These are phyloP conservation scores for Xylaria sp. DNA, from an alignment of 2,329 filamentous ascomycete species.

Conservation along the genomic window DNA sequence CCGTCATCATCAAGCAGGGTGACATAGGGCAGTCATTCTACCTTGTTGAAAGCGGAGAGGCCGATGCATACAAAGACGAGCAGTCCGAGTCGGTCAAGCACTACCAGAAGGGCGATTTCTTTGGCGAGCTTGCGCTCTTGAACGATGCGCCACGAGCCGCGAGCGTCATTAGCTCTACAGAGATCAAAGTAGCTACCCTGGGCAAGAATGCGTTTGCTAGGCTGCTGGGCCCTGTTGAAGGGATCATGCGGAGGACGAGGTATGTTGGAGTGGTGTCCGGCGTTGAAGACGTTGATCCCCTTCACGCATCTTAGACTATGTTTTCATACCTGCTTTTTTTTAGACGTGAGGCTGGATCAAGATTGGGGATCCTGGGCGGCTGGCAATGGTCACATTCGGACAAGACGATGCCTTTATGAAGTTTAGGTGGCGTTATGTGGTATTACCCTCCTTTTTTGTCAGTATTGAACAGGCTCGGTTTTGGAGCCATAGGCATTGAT, in stretches of 20 bases:
- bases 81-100: slow-evolving; percentile 76
- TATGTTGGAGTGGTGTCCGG: slow-evolving; percentile 70
- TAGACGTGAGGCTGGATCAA: slow-evolving; percentile 34
- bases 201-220: slow-evolving; percentile 96
- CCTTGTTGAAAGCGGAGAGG: slow-evolving; percentile 87
- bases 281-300: slow-evolving; percentile 75
- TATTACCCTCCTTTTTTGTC: slow-evolving; percentile 43
- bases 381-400: slow-evolving; percentile 29
- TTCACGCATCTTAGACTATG: slow-evolving; percentile 55
- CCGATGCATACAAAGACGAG: slow-evolving; percentile 85
- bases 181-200: slow-evolving; percentile 92
- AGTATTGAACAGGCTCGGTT: slow-evolving; percentile 36
- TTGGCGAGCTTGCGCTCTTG: slow-evolving; percentile 92
- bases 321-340: slow-evolving; percentile 24
- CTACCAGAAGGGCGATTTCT: slow-evolving; percentile 94
- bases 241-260: slow-evolving; percentile 87
- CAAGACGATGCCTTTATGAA: slow-evolving; percentile 28
- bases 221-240: slow-evolving; percentile 89
- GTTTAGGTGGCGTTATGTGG: slow-evolving; percentile 45
- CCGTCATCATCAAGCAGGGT: slow-evolving; percentile 89
- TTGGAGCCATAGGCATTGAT: slow-evolving; percentile 41
- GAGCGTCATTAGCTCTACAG: slow-evolving; percentile 82
- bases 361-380: slow-evolving; percentile 25
- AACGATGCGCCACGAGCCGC: slow-evolving; percentile 95
- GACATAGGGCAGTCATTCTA: slow-evolving; percentile 94